Percentiles rank a stretch among this genome's conserved stretches.
These are phyloP conservation scores for Triglochin maritima DNA, from an alignment of 106 monocot genomes.

Conservation along the genomic window DNA sequence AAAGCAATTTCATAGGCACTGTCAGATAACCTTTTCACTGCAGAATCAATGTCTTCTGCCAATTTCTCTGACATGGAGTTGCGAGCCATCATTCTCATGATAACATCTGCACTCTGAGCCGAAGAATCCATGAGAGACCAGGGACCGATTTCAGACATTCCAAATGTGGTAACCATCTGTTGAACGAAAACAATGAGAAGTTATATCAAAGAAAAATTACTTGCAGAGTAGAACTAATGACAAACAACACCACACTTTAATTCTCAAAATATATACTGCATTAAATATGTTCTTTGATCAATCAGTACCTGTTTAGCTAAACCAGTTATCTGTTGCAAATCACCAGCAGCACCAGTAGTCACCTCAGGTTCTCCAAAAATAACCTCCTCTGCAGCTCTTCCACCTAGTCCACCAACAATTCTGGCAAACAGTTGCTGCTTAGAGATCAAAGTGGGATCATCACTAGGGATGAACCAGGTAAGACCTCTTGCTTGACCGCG, in stretches of 20 bases:
- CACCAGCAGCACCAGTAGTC: constrained; percentile 96
- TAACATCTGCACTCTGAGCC: constrained; percentile 62
- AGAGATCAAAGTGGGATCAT: constrained; percentile 90
- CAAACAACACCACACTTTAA: background rate
- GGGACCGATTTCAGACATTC: constrained; percentile 96
- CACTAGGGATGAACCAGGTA: constrained; percentile 93
- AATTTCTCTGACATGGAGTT: constrained; percentile 97
- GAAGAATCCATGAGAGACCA: constrained; percentile 86
- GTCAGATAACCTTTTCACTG: constrained; percentile 76
- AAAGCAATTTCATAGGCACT: constrained; percentile 74
- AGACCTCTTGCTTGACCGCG: constrained; percentile 89
- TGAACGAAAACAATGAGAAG: background rate
- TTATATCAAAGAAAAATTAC: background rate
- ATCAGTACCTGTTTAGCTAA: constrained; percentile 75
- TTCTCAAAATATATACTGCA: background rate
- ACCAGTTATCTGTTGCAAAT: constrained; percentile 88
- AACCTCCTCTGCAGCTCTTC: constrained; percentile 95
- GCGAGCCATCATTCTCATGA: constrained; percentile 99
- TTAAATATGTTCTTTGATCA: too few species aligned
- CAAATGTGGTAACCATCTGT: constrained; percentile 92
- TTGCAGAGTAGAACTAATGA: background rate
- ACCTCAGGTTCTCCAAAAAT: constrained; percentile 98
- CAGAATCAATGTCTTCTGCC: constrained; percentile 82
- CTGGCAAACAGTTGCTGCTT: constrained; percentile 93
- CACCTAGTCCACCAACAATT: constrained; percentile 95